phyloP scores from a whole-genome alignment of 805 yeast species.

The Kuraishia molischiana region DNA sequence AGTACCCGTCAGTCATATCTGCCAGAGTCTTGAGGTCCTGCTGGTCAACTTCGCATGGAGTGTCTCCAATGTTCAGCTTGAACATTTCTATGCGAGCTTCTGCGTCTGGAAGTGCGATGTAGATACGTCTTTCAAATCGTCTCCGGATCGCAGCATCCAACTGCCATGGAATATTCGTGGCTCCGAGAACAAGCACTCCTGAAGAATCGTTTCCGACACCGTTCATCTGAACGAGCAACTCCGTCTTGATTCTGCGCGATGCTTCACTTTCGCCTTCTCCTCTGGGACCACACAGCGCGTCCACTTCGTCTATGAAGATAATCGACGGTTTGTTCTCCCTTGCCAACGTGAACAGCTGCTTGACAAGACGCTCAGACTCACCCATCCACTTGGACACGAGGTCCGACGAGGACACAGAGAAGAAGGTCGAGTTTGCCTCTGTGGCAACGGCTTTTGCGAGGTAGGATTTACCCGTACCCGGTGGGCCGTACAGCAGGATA shows the following conservation, averaged over 20 bases:
- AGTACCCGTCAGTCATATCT: constrained; percentile 92
- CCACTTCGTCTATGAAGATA: constrained; percentile 96
- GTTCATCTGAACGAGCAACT: constrained; percentile 93
- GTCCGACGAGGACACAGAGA: constrained; percentile 93
- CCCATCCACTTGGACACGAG: constrained; percentile 99
- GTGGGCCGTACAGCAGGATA: constrained; percentile 81
- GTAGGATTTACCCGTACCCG: constrained; percentile 97
- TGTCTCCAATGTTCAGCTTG: constrained; percentile 82
- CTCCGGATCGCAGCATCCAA: constrained; percentile 95
- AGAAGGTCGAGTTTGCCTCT: constrained; percentile 94
- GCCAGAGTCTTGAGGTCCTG: constrained; percentile 75
- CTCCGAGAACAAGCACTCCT: constrained; percentile 93
- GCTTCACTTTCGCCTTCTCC: constrained; percentile 99
- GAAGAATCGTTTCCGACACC: constrained; percentile 94
- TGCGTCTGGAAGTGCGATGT: constrained; percentile 90
- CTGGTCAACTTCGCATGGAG: constrained; percentile 69
- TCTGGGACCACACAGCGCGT: constrained; percentile 95
- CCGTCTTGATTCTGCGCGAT: constrained; percentile 90
- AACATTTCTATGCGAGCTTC: constrained; percentile 91
- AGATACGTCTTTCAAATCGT: constrained; percentile 91
- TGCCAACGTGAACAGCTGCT: constrained; percentile 92
- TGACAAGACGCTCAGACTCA: constrained; percentile 91
- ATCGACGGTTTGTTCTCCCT: constrained; percentile 93
- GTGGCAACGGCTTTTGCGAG: constrained; percentile 98
- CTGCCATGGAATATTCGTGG: constrained; percentile 99